Conservation (phyloP, 2,329 filamentous ascomycete genomes). For the Nothophoma quercina region DNA sequence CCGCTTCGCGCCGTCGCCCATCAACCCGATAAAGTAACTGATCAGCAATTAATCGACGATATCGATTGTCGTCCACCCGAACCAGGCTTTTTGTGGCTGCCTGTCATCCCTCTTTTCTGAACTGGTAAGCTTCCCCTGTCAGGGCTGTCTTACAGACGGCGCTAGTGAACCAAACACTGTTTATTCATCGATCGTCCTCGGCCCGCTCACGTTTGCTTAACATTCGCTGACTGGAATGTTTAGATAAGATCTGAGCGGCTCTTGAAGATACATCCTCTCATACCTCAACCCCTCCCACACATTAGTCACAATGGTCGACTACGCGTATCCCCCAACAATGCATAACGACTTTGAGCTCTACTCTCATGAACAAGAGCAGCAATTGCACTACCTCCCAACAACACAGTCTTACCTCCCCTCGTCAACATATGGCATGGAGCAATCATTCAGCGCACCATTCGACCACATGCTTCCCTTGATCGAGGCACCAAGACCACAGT, state of each 20-base stretch:
- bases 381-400: constrained; percentile 41
- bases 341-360: constrained; percentile 51
- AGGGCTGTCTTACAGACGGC: constrained; percentile 19
- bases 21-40: constrained; percentile 30
- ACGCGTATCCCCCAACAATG: constrained; percentile 43
- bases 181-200: constrained; percentile 16
- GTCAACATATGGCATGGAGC: constrained; percentile 40
- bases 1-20: constrained; percentile 36
- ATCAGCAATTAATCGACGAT: constrained; percentile 29
- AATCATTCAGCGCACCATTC: constrained; percentile 48
- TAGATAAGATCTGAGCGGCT: constrained; percentile 26
- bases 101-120: constrained; percentile 28
- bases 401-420: constrained; percentile 40
- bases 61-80: constrained; percentile 6
- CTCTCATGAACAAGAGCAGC: constrained; percentile 42
- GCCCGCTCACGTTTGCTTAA: constrained; percentile 27
- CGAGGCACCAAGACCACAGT: constrained; percentile 43
- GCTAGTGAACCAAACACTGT: constrained; percentile 14
- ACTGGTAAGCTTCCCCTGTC: constrained; percentile 46
- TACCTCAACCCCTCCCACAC: constrained; percentile 11
- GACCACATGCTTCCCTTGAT: constrained; percentile 46
- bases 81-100: constrained; percentile 13
- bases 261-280: constrained; percentile 22
- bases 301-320: constrained; percentile 47
- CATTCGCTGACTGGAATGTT: constrained; percentile 36